Percentiles rank a stretch among this genome's conserved stretches.
Conservation (phyloP, 2,329 filamentous ascomycete genomes). For the Escovopsis weberi region DNA sequence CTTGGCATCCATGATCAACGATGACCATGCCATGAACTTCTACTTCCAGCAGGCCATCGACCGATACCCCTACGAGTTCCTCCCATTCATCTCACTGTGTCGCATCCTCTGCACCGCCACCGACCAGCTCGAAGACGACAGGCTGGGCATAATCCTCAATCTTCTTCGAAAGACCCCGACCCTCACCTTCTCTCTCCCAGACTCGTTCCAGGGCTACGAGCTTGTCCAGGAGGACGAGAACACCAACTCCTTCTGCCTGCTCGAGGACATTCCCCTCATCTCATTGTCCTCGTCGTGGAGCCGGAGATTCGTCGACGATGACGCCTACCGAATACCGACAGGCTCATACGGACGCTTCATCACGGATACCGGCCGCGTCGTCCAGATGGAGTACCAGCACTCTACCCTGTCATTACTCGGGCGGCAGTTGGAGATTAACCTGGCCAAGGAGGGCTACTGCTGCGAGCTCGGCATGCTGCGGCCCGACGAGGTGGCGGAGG, state of each 20-base stretch:
- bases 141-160: constrained; percentile 40
- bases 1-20: constrained; percentile 19
- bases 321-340: constrained; percentile 46
- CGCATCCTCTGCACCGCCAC: constrained; percentile 39
- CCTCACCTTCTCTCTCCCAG: constrained; percentile 65
- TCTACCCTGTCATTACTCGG: constrained; percentile 70
- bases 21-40: constrained; percentile 35
- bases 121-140: constrained; percentile 17
- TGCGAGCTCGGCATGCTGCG: constrained; percentile 39
- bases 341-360: constrained; percentile 60
- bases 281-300: constrained; percentile 29
- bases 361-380: constrained; percentile 60
- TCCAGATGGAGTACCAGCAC: constrained; percentile 64
- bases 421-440: constrained; percentile 55
- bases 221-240: constrained; percentile 78
- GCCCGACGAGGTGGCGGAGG: constrained; percentile 53
- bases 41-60: constrained; percentile 55
- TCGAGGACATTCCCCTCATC: constrained; percentile 50
- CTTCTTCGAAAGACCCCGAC: constrained; percentile 54
- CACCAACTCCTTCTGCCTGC: constrained; percentile 60
- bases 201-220: constrained; percentile 58
- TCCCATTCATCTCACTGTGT: constrained; percentile 62
- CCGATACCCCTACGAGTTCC: constrained; percentile 75
- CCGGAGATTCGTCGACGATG: constrained; percentile 28
- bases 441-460: constrained; percentile 40